Base-by-base conservation (phyloP, 345 rosid species). In the Populus alba region DNA sequence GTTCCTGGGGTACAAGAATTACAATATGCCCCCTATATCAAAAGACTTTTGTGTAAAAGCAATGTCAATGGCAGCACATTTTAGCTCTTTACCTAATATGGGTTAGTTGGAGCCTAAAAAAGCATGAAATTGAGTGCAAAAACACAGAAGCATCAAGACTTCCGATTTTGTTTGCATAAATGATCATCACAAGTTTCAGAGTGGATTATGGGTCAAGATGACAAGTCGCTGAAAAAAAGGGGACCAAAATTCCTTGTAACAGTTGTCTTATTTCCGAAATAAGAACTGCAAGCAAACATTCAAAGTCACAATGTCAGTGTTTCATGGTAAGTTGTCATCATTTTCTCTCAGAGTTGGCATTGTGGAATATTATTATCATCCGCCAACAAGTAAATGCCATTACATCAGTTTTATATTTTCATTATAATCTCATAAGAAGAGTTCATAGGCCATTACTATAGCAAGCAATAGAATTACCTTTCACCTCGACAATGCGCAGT, bases 401-500 rank as follows among this genome's bases (percentile, higher is more conserved):
- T n/a, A 39, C 25, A 72, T 71, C 17, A 4, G 22, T 47, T 72
- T 53, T 10, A 10, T 18, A 12, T n/a, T 35, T 59, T n/a, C 8
- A 23, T 10, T 8, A 57, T 22, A 59, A 6, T 61, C 20, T 57
- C 22, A 38, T 10, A 12, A 45, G 25, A n/a, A 11, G 35, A 29
- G 43, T 11, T 66, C 35, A 8, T 18, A 66, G 16, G 33, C 15
- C 25, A 68, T 20, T 63, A 17, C n/a, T 16, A 1, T 10, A 71
- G 22, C 23, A 10, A 55, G n/a, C 13, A 25, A 20, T 7, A 45
- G 25, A 38, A 55, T 71, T 72, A 83, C 83, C 83, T 79, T 70
- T 66, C 68, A 74, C 66, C 74, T 68, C 59, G 49, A 77, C 35
- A 35, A 74, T 7, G 17, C 66, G 80, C 78, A 71, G 72, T 45